Conservation (phyloP, 805 yeast species). For the Phaffomyces opuntiae region DNA sequence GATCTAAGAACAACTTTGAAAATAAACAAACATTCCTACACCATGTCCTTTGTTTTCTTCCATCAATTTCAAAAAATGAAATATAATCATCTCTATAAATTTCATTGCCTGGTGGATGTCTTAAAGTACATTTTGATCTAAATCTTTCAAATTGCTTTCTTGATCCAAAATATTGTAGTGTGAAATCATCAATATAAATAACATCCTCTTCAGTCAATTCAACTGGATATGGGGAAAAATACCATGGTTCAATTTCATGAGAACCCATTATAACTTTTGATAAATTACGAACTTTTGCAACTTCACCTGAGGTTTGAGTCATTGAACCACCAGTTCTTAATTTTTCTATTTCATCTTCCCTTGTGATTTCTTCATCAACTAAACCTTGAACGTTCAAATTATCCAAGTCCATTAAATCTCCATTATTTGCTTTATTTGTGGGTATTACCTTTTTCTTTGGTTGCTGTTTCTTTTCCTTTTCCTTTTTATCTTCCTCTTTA, state of each 20-base stretch:
- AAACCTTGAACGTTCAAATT: constrained; percentile 80
- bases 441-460: constrained; percentile 29
- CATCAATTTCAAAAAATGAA: constrained; percentile 96
- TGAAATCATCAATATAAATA: constrained; percentile 86
- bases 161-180: constrained; percentile 83
- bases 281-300: constrained; percentile 85
- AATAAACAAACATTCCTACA: constrained; percentile 89
- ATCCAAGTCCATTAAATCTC: constrained; percentile 78
- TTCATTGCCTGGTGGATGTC: constrained; percentile 98
- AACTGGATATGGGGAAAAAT: constrained; percentile 93
- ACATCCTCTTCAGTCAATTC: constrained; percentile 91
- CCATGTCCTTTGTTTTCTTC: constrained; percentile 94
- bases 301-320: constrained; percentile 84
- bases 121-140: constrained; percentile 76
- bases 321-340: constrained; percentile 93
- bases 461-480: constrained; percentile 33
- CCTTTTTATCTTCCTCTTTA: constrained; percentile 38
- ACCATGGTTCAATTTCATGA: constrained; percentile 96
- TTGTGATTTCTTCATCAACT: constrained; percentile 58
- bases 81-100: constrained; percentile 89
- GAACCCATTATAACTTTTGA: constrained; percentile 77
- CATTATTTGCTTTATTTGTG: constrained; percentile 13
- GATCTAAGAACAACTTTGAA: constrained; percentile 89
- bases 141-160: constrained; percentile 88
- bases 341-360: constrained; percentile 91